These are phyloP conservation scores for Dalechampia spathulata DNA, from an alignment of 441 rosid genomes.

Conservation along the genomic window DNA sequence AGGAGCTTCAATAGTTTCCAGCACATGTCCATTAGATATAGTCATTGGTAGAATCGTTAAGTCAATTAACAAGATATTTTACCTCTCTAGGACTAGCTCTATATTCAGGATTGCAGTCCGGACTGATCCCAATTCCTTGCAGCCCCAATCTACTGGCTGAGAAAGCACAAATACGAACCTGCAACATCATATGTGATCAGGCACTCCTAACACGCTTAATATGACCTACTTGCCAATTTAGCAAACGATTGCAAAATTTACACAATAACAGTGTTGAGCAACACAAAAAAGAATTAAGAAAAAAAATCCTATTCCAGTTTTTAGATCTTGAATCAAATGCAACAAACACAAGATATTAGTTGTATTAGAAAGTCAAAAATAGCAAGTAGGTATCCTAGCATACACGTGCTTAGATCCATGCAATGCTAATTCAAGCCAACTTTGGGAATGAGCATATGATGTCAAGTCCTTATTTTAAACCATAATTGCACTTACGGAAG, in stretches of 20 bases:
- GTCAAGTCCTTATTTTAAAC: too few relatives aligned
- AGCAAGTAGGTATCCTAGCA: too few relatives aligned
- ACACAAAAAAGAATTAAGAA: neutral
- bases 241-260: neutral
- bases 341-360: too few relatives aligned
- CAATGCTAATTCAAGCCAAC: too few relatives aligned
- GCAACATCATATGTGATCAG: slow-evolving; percentile 9
- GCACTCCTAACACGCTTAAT: neutral
- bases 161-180: slow-evolving; percentile 91
- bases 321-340: neutral
- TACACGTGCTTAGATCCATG: too few relatives aligned
- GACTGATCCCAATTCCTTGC: slow-evolving; percentile 77
- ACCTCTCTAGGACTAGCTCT: slow-evolving; percentile 71
- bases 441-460: too few relatives aligned
- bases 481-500: too few relatives aligned
- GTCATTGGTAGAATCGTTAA: neutral
- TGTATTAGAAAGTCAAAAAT: too few relatives aligned
- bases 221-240: neutral
- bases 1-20: slow-evolving; percentile 41
- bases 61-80: slow-evolving; percentile 1
- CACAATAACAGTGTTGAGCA: neutral
- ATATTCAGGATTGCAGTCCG: slow-evolving; percentile 79
- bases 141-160: slow-evolving; percentile 51
- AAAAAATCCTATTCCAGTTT: too few relatives aligned
- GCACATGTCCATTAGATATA: slow-evolving; percentile 3